Base-by-base conservation (phyloP, 345 rosid genomes). In the Noccaea caerulescens region DNA sequence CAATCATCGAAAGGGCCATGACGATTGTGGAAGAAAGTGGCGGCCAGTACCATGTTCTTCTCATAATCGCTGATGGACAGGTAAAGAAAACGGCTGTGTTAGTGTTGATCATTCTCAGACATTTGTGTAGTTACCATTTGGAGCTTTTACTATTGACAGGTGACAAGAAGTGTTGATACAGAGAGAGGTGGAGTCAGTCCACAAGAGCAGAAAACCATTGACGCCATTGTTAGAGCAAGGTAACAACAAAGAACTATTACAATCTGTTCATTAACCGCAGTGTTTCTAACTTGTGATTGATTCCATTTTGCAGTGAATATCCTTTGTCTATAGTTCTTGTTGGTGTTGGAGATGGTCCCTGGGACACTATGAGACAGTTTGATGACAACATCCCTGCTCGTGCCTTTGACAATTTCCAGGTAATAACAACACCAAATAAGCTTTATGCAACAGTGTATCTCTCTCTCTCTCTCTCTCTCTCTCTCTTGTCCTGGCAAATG, bases 301-400 rank as follows among this genome's bases (percentile, higher is more conserved):
- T 32, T 73, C 18, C 1, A 16, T 68, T 27, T 27, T 83, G 77
- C 85, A 90, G 98, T 42, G 83, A 82, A 59, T 88, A 82, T 73
- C 96, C 98, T 33, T 72, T 93, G 77, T 93, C 98, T 7, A 93
- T 93, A 60, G 79, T 90, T 68, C 75, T 93, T 42, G 98, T 93
- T 6, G 97, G 98, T 39, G 98, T 93, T 39, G 98, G 98, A 53
- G 98, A 93, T 39, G 98, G 97, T 1, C 97, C 98, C 4, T 93
- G 98, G 97, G 96, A 93, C 66, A 77, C 92, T 71, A 93, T 93
- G 97, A 88, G 80, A 79, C 89, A 93, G 75, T 93, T 93, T 51
- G 96, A 93, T 79, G 98, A 93, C 68, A 90, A 90, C 82, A 93
- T 93, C 70, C 97, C 98, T 37, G 77, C 89, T 63, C 88, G 96